Evolutionary conservation across 352 stramenopile species (phyloP).

Genomic region (Phytophthora rubi): DNA sequence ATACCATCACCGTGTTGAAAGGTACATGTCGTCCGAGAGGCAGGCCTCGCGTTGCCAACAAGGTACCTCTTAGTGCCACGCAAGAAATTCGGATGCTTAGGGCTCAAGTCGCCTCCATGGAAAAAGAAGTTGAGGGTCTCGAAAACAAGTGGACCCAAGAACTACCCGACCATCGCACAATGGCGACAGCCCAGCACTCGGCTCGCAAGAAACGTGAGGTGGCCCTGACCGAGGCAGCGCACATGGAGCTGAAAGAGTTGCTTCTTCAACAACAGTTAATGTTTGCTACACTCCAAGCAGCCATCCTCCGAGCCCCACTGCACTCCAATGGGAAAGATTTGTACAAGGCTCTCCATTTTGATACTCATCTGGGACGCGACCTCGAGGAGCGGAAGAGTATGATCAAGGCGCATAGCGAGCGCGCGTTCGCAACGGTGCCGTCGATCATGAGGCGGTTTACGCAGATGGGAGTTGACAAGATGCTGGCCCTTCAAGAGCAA

Average conservation of each 20-base stretch:
- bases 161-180: conserved; percentile 4
- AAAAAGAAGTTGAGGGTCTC: neutral
- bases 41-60: neutral
- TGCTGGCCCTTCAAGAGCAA: conserved; percentile 22
- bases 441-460: conserved; percentile 35
- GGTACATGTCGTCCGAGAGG: neutral
- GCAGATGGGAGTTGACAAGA: conserved; percentile 32
- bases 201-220: conserved; percentile 40
- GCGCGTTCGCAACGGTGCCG: conserved; percentile 32
- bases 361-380: conserved; percentile 32
- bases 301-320: conserved; percentile 34
- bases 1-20: neutral
- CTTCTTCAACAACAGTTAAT: conserved; percentile 45
- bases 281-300: conserved; percentile 44
- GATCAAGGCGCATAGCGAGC: conserved; percentile 37
- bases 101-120: conserved; percentile 3
- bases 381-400: conserved; percentile 22
- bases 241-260: conserved; percentile 39
- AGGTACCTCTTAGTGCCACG: neutral
- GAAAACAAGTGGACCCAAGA: neutral
- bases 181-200: conserved; percentile 29
- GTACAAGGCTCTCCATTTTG: conserved; percentile 44
- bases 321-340: conserved; percentile 36
- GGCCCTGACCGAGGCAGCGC: conserved; percentile 19
- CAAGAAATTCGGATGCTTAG: conserved; percentile 1